Evolutionary conservation across 2,329 filamentous ascomycete species (phyloP).

Genomic region (Simplicillium aogashimaense): DNA sequence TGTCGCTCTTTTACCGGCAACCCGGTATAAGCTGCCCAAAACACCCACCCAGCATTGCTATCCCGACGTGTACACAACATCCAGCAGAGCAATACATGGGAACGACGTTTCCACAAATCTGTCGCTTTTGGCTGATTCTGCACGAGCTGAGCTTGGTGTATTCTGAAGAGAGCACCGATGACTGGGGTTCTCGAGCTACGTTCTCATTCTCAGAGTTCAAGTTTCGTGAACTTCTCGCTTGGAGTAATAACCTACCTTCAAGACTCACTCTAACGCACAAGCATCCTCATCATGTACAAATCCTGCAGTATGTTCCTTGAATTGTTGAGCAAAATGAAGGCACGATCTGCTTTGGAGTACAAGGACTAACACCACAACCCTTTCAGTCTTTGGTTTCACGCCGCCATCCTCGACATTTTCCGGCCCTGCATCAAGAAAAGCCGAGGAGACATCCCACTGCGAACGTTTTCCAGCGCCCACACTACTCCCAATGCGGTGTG

Average conservation of each 20-base stretch:
- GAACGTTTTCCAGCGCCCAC: constrained; percentile 19
- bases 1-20: constrained; percentile 21
- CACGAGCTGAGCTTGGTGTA: constrained; percentile 20
- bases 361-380: too few relatives aligned
- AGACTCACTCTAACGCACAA: constrained; percentile 14
- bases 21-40: constrained; percentile 16
- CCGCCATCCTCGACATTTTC: background rate
- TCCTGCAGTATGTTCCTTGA: constrained; percentile 24
- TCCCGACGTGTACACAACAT: background rate
- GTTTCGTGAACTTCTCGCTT: constrained; percentile 27
- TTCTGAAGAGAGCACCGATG: constrained; percentile 8
- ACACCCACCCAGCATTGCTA: constrained; percentile 6
- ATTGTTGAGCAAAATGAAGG: too few relatives aligned
- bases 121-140: constrained; percentile 27
- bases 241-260: constrained; percentile 20
- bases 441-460: constrained; percentile 7
- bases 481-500: constrained; percentile 20
- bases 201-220: constrained; percentile 23
- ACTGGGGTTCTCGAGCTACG: constrained; percentile 1
- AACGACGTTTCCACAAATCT: constrained; percentile 19
- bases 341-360: too few relatives aligned
- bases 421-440: background rate
- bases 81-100: constrained; percentile 11
- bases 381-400: background rate
- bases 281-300: constrained; percentile 21